Base-by-base conservation (phyloP, 495 filamentous ascomycete genomes). In the Parathielavia hyrcaniae region DNA sequence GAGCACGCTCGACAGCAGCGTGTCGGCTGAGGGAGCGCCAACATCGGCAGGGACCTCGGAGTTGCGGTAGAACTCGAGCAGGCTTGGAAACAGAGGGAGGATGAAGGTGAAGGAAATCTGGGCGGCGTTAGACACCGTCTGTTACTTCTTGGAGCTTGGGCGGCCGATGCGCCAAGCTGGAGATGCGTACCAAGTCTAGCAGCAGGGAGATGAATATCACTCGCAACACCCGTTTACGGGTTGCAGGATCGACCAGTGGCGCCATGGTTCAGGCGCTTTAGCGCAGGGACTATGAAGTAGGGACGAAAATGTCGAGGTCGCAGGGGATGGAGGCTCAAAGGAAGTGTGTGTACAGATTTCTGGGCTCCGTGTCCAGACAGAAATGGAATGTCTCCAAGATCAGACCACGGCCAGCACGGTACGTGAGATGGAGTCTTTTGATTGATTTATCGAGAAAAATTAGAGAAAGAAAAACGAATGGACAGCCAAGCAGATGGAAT, bases 51-150 rank as follows among this genome's bases (percentile, higher is more conserved):
- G 69, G 26, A 76, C 75, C 64, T 90, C 86, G 63, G 71, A 72
- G 50, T 85, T 81, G 69, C 90, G 87, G 77, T 99, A 99, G 80
- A 97, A 97, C 66, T 91, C 83, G 69, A 98, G 84, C 17, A 98
- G 85, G 19, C 88, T 89, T 5, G 93, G 93, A 69, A 96, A 98
- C 44, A 98, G 84, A 1, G 93, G 93, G 6, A 98, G 86, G 73
- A 97, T 97, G 73, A 97, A 93, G n/a, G 95, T 97, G 70, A 79
- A 79, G 22, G 75, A 78, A 23, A 79, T 73, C 77, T 79, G 50
- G 19, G 14, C 19, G 8, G 26, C 26, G 26, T 30, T 6, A 30
- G 11, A 55, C 40, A 39, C 36, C 1, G 36, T 50, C 47, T 45
- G 69, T 67, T 57, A 64, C 41, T 34, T 14, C 44, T 23, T 23